Base-by-base conservation (phyloP, 768 basidiomycete genomes). In the Leccinum longicurvipes region DNA sequence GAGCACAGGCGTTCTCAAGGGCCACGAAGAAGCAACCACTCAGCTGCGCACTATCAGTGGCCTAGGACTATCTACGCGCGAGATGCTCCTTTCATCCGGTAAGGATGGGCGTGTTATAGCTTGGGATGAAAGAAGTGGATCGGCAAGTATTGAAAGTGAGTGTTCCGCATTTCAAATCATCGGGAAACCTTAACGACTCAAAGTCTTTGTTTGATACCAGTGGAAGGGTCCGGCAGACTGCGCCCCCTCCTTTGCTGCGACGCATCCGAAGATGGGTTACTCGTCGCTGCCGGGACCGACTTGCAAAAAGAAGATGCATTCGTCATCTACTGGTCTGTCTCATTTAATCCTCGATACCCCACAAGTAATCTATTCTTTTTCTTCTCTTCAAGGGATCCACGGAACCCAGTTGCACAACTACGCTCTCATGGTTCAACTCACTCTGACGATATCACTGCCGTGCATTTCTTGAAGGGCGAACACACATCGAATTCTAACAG, bases 401-500 rank as follows among this genome's bases (percentile, higher is more conserved):
- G 94, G n/a, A 82, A 84, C 52, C 84, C 92, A 10, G 77, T 76
- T 2, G 77, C 80, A 1, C 88, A 87, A 4, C 66, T 92, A 2
- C 83, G 90, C 29, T 77, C 75, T n/a, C 93, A 97, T 70, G 75
- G 82, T 4, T 91, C 89, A 3, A 93, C 92, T 0, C 94, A 98
- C 66, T 95, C 93, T 3, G 94, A 98, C 70, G 94, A 98, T 65
- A 83, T 98, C 54, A 96, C 94, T 0, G 77, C 82, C 5, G 70
- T 96, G 0, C 80, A 81, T 51, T 90, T 90, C 54, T 48, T 53
- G 39, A 65, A 64, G 23, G 48, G 39, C 25, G 59, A 47, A 32
- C 44, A 49, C 14, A 73, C 79, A 48, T 74, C 74, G 3, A 60
- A 63, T 42, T 62, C 73, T 0, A 63, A 73, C 47, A 76, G 77